phyloP scores from a whole-genome alignment of 495 filamentous ascomycete genomes.

The Hypoxylon perforatum region DNA sequence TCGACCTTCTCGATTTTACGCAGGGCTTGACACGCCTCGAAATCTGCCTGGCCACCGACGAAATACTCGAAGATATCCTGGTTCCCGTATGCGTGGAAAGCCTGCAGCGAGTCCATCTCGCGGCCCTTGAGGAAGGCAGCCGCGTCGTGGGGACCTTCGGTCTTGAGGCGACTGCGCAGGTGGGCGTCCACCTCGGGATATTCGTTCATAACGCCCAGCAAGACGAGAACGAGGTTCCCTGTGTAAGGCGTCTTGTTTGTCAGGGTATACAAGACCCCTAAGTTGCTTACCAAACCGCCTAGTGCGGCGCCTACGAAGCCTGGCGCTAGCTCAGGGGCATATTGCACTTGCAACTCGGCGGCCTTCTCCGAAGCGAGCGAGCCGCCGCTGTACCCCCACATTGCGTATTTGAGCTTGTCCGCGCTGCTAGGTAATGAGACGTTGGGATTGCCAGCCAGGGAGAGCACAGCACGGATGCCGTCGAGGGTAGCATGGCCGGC shows the following conservation, averaged over 20 bases:
- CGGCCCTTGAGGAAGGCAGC: conserved; percentile 47
- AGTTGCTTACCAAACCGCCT: conserved; percentile 54
- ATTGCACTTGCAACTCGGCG: conserved; percentile 60
- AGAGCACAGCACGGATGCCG: conserved; percentile 55
- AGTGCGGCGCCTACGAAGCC: conserved; percentile 52
- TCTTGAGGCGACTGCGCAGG: conserved; percentile 31
- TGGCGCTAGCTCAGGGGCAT: conserved; percentile 64
- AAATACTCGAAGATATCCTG: conserved; percentile 56
- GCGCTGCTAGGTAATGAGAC: conserved; percentile 13
- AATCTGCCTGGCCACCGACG: conserved; percentile 40
- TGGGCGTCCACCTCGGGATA: conserved; percentile 29
- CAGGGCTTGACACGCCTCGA: conserved; percentile 40
- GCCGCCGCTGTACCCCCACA: conserved; percentile 71
- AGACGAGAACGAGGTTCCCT: conserved; percentile 36
- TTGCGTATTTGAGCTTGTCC: conserved; percentile 40
- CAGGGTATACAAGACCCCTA: background rate
- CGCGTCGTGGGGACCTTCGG: conserved; percentile 41
- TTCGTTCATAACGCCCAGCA: conserved; percentile 46
- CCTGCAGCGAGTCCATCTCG: conserved; percentile 40
- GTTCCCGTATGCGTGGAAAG: conserved; percentile 39
- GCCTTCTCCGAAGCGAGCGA: conserved; percentile 65
- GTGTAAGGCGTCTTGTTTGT: conserved; percentile 28
- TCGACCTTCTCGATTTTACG: conserved; percentile 44
- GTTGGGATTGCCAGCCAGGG: conserved; percentile 12
- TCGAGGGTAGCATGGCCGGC: conserved; percentile 62